These are phyloP conservation scores for Penicillium paneum DNA, from an alignment of 2,329 filamentous ascomycete genomes.

Conservation along the genomic window DNA sequence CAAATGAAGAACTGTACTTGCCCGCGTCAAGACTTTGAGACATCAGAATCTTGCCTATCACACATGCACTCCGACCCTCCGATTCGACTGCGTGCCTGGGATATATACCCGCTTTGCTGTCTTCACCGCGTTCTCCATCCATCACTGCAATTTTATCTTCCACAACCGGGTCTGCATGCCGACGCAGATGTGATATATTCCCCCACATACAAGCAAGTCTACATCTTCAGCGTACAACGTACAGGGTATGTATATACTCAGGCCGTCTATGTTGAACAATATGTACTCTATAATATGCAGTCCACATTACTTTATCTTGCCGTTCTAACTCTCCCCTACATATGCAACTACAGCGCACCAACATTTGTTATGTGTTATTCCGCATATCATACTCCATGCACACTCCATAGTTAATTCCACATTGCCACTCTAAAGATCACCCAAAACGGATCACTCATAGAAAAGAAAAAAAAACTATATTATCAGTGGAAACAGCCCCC, in stretches of 20 bases:
- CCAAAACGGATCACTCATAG: background rate
- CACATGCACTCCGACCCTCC: background rate
- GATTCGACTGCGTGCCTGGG: background rate
- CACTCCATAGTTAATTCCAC: background rate
- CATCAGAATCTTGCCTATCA: background rate
- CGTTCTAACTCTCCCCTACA: background rate
- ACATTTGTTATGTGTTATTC: background rate
- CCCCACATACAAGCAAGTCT: background rate
- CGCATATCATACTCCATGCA: background rate
- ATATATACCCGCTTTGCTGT: background rate
- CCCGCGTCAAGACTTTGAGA: constrained; percentile 1
- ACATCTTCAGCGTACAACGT: background rate
- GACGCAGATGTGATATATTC: constrained; percentile 9
- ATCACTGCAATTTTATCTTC: background rate
- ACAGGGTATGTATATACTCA: background rate
- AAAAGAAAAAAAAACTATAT: background rate
- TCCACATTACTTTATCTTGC: background rate
- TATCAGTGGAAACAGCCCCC: background rate
- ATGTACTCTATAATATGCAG: background rate
- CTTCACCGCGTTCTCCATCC: constrained; percentile 3
- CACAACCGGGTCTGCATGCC: background rate
- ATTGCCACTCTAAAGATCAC: background rate
- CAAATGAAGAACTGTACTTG: background rate
- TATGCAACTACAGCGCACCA: background rate
- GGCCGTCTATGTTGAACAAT: too few species aligned